These are phyloP conservation scores for Syzygium aromaticum DNA, from an alignment of 345 rosid genomes.

Conservation along the genomic window DNA sequence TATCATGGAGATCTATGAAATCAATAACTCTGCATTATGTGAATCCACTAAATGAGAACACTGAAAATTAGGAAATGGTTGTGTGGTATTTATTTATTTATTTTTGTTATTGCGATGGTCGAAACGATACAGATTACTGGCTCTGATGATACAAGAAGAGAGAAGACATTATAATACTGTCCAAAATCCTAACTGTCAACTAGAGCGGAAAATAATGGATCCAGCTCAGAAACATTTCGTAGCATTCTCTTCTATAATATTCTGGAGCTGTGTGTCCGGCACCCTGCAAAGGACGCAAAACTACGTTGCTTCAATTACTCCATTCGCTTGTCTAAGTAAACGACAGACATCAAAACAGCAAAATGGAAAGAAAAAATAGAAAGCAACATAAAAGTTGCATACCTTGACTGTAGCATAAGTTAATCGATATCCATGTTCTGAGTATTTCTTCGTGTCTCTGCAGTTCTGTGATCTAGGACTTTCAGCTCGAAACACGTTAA, in stretches of 20 bases:
- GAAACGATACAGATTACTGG: background rate
- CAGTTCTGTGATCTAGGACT: background rate
- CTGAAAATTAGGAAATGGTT: background rate
- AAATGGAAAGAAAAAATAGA: background rate
- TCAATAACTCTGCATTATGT: background rate
- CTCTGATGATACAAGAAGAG: background rate
- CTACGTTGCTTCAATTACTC: background rate
- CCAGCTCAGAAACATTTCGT: slow-evolving; percentile 22
- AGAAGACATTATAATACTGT: background rate
- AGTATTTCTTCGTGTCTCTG: slow-evolving; percentile 18
- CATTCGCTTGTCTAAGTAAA: background rate
- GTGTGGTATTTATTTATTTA: background rate
- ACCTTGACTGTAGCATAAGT: slow-evolving; percentile 31
- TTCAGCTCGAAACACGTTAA: background rate
- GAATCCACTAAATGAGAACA: background rate
- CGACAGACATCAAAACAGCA: background rate
- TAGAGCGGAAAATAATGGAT: slow-evolving; percentile 19
- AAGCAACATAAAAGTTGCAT: background rate
- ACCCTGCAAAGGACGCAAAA: slow-evolving; percentile 8
- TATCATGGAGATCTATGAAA: background rate
- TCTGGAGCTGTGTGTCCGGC: slow-evolving; percentile 27
- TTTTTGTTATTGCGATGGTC: background rate
- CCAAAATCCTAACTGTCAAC: background rate
- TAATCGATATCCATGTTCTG: slow-evolving; percentile 11
- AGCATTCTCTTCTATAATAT: slow-evolving; percentile 21